Evolutionary conservation across 1,284 basidiomycete species (phyloP).

Genomic region (Wallemia hederae): DNA sequence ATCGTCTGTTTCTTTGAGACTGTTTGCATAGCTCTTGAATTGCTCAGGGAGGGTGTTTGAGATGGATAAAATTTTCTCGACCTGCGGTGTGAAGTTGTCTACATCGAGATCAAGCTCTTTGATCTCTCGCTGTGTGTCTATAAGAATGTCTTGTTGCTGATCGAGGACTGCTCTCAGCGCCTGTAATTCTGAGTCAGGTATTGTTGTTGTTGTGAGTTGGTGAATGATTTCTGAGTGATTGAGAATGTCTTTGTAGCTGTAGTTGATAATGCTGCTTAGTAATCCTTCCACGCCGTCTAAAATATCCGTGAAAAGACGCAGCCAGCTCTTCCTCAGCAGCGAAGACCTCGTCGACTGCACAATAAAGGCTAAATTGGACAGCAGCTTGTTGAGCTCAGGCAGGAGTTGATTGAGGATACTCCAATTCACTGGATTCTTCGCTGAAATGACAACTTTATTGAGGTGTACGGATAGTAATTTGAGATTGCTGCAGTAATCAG

Average conservation of each 20-base stretch:
- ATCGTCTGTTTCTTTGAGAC: neutral
- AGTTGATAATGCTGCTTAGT: neutral
- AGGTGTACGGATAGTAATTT: neutral
- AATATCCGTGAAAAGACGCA: neutral
- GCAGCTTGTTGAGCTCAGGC: neutral
- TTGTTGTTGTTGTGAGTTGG: neutral
- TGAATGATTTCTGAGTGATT: neutral
- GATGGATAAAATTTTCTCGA: too few species aligned
- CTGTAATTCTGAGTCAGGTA: neutral
- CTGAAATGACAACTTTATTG: neutral
- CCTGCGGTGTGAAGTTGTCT: neutral
- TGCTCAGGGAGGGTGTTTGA: too few species aligned
- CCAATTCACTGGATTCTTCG: neutral
- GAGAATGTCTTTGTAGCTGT: neutral
- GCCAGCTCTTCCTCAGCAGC: neutral
- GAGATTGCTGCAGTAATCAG: neutral
- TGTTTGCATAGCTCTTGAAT: neutral
- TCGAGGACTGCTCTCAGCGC: neutral
- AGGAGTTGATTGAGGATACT: neutral
- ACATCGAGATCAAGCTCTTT: neutral
- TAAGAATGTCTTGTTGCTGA: neutral
- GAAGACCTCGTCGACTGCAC: neutral
- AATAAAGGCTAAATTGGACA: neutral
- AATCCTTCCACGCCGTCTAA: neutral
- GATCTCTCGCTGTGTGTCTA: neutral